phyloP scores from a whole-genome alignment of 805 yeast species.

The Candida insectorum region DNA sequence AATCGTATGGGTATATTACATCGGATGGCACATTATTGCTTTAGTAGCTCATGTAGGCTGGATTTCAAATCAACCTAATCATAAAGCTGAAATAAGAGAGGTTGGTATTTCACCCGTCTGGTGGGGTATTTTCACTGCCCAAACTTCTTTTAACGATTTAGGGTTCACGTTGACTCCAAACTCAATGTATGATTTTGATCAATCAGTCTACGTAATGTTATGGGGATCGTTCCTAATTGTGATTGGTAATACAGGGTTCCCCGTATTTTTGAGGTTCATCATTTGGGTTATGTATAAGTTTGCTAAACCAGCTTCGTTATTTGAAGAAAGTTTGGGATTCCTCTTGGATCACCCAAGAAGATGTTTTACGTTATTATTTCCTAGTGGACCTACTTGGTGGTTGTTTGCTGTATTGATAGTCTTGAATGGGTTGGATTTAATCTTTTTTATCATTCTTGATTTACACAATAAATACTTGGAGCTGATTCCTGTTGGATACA shows the following conservation, averaged over 20 bases:
- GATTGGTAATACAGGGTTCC: constrained; percentile 94
- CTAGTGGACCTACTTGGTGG: constrained; percentile 96
- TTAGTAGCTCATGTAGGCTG: constrained; percentile 59
- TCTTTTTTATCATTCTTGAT: constrained; percentile 79
- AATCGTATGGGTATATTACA: constrained; percentile 61
- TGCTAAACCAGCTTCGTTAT: constrained; percentile 61
- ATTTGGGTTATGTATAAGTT: constrained; percentile 76
- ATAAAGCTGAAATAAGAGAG: constrained; percentile 40
- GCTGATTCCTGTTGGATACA: constrained; percentile 59
- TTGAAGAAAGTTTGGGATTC: constrained; percentile 77
- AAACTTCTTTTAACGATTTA: constrained; percentile 78
- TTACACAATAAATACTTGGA: constrained; percentile 49
- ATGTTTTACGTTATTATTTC: constrained; percentile 89
- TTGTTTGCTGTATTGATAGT: constrained; percentile 67
- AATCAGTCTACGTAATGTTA: constrained; percentile 62
- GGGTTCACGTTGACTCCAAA: constrained; percentile 82
- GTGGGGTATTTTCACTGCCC: constrained; percentile 91
- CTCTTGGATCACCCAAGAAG: constrained; percentile 94
- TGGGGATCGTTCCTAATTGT: constrained; percentile 68
- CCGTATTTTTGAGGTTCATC: constrained; percentile 72
- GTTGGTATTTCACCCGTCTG: constrained; percentile 74
- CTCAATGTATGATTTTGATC: constrained; percentile 68
- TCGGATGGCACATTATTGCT: constrained; percentile 69
- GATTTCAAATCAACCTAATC: constrained; percentile 43
- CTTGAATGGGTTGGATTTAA: constrained; percentile 73